Evolutionary conservation across 169 alveolate species (phyloP).

Genomic region (Cyclospora cayetanensis): DNA sequence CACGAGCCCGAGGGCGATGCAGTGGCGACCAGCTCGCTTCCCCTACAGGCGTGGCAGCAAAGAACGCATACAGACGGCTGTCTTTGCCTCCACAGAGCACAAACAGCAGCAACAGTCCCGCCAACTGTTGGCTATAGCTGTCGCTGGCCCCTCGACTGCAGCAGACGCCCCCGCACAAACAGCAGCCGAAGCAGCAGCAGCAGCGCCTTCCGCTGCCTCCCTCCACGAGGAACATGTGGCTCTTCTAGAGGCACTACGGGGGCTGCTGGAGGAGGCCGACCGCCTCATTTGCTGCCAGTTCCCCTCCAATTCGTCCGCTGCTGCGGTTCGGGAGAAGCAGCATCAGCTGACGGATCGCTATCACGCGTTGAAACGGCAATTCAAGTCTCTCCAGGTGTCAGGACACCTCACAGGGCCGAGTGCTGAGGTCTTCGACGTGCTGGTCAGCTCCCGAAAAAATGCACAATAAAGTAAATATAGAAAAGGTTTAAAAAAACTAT

Average conservation of each 20-base stretch:
- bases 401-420: background rate
- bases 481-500: too few relatives aligned
- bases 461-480: too few relatives aligned
- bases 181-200: background rate
- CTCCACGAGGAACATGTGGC: background rate
- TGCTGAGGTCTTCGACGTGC: conserved; percentile 1
- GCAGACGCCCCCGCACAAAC: too few relatives aligned
- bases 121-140: conserved; percentile 12
- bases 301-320: background rate
- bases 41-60: conserved; percentile 33
- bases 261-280: background rate
- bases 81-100: background rate
- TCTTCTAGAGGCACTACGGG: background rate
- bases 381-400: background rate
- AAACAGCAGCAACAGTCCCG: background rate
- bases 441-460: too few relatives aligned
- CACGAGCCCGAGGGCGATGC: too few relatives aligned
- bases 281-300: background rate
- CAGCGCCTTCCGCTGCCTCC: background rate
- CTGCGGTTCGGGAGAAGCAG: background rate
- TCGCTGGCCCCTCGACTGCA: too few relatives aligned
- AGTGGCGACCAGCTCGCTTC: background rate
- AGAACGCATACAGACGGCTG: background rate
- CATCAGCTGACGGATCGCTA: background rate
- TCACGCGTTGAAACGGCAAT: background rate